Conservation (phyloP, 2,329 filamentous ascomycete species). For the Penicillium sclerotigenum region DNA sequence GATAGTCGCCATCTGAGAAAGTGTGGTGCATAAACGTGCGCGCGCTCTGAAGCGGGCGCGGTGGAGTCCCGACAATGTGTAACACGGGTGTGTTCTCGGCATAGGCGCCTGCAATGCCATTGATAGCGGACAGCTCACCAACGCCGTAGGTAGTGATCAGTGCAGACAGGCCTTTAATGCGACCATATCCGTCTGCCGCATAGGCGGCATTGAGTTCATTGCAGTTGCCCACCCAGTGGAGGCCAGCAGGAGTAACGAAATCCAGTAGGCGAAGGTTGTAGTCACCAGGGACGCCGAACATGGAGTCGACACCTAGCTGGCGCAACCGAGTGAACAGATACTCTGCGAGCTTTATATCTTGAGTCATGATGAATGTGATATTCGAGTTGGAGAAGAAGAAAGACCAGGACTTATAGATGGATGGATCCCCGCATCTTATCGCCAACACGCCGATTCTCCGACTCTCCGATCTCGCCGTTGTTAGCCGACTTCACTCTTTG, state of each 20-base stretch:
- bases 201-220: conserved; percentile 69
- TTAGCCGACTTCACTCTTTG: conserved; percentile 16
- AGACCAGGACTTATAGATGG: conserved; percentile 4
- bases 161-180: conserved; percentile 31
- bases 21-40: conserved; percentile 61
- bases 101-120: conserved; percentile 70
- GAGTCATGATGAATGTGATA: conserved; percentile 10
- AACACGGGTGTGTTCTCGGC: conserved; percentile 68
- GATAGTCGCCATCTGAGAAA: conserved; percentile 58
- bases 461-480: conserved; percentile 12
- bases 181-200: conserved; percentile 34
- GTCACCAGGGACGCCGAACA: conserved; percentile 69
- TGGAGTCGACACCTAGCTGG: conserved; percentile 61
- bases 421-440: conserved; percentile 18
- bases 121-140: conserved; percentile 65
- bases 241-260: conserved; percentile 57
- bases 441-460: conserved; percentile 14
- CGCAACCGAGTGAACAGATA: conserved; percentile 65
- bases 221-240: conserved; percentile 65
- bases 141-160: conserved; percentile 52
- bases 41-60: conserved; percentile 43
- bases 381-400: not conserved
- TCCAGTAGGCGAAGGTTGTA: conserved; percentile 69
- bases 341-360: conserved; percentile 30
- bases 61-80: conserved; percentile 57